Evolutionary conservation across 2,329 filamentous ascomycete species (phyloP).

Genomic region (Ascochyta viciae-villosae): DNA sequence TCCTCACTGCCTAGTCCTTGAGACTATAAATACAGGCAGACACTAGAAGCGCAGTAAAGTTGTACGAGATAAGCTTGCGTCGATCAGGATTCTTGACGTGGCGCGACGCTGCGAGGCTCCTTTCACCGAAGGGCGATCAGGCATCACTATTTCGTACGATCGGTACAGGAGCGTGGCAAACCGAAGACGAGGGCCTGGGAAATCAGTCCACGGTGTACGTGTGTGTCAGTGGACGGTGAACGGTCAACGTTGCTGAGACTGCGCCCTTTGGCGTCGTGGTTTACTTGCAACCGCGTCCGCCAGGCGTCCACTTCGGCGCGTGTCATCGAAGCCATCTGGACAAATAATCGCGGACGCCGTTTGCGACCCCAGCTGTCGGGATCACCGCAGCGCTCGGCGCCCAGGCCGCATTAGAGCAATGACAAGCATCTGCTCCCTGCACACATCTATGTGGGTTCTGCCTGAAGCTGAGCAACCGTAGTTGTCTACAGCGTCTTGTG

Average conservation of each 20-base stretch:
- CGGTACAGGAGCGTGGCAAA: background rate
- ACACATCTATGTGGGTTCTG: background rate
- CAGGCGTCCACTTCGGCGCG: constrained; percentile 31
- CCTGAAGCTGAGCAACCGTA: background rate
- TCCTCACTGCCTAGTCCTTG: background rate
- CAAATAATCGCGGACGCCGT: constrained; percentile 36
- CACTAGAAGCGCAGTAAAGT: background rate
- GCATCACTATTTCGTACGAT: constrained; percentile 13
- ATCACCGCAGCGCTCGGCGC: constrained; percentile 15
- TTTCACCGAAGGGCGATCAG: constrained; percentile 13
- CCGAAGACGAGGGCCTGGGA: background rate
- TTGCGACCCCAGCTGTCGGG: constrained; percentile 13
- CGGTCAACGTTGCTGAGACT: constrained; percentile 17
- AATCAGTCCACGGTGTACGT: constrained; percentile 1
- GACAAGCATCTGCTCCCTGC: constrained; percentile 8
- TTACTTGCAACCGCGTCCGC: constrained; percentile 25
- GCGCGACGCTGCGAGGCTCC: constrained; percentile 1
- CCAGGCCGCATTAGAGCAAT: constrained; percentile 19
- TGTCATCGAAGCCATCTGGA: constrained; percentile 33
- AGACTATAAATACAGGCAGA: background rate
- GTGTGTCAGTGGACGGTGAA: constrained; percentile 9
- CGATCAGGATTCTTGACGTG: background rate
- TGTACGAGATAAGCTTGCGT: constrained; percentile 3
- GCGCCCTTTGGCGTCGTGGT: constrained; percentile 18
- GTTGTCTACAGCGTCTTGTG: constrained; percentile 14